Evolutionary conservation across 495 filamentous ascomycete species (phyloP), one percentile per base, ranked within the genome.

Genomic region (Xylaria cubensis): DNA sequence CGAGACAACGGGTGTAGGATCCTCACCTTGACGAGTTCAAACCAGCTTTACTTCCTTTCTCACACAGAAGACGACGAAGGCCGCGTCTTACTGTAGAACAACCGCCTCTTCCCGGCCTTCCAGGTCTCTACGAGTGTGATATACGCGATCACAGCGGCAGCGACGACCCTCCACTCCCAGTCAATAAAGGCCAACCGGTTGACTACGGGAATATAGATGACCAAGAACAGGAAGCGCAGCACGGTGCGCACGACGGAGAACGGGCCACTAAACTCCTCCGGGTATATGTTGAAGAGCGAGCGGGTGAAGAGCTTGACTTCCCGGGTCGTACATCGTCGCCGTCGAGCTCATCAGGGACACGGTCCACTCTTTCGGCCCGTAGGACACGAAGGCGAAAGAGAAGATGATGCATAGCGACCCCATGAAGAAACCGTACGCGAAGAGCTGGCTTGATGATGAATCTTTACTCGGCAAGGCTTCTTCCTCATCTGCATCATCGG

Each of bases 101-200:
- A 15, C 9, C 76, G 76, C 21, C 79, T 71, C 79, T 89, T 89
- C 10, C 79, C 80, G 29, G 80, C 87, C 77, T 88, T 88, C 86
- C 87, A 89, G 12, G 77, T 69, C 77, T 89, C 87, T 51, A 88
- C 79, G 9, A 87, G 78, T 0, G 75, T 62, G 29, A 89, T 78
- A 73, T 88, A 89, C 10, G 82, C 72, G 5, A 82, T 71, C 0
- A 84, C 82, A 29, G 78, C 82, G 39, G 82, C 81, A n/a, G 83
- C 80, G 0, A 89, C 87, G 50, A 89, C 80, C 24, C 79, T 84
- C 87, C 88, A 89, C 69, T 89, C 88, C 82, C 88, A 87, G n/a
- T 78, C 84, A 68, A 90, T 87, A 17, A 81, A 90, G 89, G 7
- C 90, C 88, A 12, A 74, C 74, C 73, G 79, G 76, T 88, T 88